Base-by-base conservation (phyloP, 257 asterid species). In the Henckelia pumila region DNA sequence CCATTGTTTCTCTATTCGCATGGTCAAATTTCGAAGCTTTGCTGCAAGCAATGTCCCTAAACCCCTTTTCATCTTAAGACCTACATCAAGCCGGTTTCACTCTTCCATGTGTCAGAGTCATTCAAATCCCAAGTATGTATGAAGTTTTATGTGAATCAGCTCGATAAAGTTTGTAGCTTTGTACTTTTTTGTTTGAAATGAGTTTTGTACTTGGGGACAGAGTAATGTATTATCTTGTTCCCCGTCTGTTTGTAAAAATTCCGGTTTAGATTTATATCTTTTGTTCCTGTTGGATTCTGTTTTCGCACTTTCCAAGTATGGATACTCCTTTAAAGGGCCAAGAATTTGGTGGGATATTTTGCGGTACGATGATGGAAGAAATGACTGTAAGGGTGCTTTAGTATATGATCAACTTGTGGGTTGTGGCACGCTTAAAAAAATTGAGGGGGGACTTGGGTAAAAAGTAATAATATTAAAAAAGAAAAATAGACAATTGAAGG, bases 211-310 rank as follows among this genome's bases (percentile, higher is more conserved):
- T 40, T 57, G 0, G 5, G 16, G n/a, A 4, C 1, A 9, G 44
- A 3, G 7, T 2, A 2, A 22, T 3, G 10, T 19, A 1, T 64
- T 52, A 11, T 40, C 25, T 13, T 71, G 77, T 37, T 22, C 35
- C 28, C 72, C 59, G 75, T 5, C 26, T 82, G 86, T 76, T 84
- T 84, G 92, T 75, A 24, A 59, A 84, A 88, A 78, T 30, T 73
- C 64, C 14, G 23, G 29, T n/a, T 53, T 37, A 26, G 30, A 13
- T 58, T 33, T 22, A 30, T 55, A 32, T 59, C 10, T 37, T 8
- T 25, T 47, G 17, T 58, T 70, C 25, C 30, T 75, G 28, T 61
- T 20, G 44, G 44, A 35, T 8, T 10, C 44, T 9, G 44, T 35
- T 35, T 35, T 35, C 14, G 44, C 8, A 35, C 14, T 35, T 8